A percentile compares a stretch with the other conserved stretches of the same genome.
Evolutionary conservation across 257 asterid species (phyloP).

Genomic region (Nicotiana knightiana): DNA sequence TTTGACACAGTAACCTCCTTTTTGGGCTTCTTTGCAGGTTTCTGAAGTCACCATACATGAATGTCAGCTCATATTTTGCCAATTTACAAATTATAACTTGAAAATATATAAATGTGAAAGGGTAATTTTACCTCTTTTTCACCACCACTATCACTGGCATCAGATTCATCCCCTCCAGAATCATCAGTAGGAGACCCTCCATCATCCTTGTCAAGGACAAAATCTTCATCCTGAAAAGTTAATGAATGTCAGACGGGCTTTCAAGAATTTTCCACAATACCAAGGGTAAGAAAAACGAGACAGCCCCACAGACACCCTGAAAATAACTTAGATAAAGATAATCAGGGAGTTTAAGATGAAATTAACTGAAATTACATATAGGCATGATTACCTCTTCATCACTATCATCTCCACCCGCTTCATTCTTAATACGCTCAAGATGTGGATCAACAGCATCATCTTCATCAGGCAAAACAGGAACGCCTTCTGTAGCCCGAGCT

Average conservation of each 20-base stretch:
- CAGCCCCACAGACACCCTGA: background rate
- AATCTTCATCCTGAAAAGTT: slow-evolving; percentile 68
- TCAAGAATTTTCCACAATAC: background rate
- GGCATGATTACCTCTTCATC: slow-evolving; percentile 58
- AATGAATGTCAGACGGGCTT: background rate
- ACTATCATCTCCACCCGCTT: slow-evolving; percentile 64
- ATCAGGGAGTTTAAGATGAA: background rate
- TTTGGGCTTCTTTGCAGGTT: slow-evolving; percentile 46
- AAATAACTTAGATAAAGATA: background rate
- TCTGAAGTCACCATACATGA: slow-evolving; percentile 32
- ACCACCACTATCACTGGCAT: slow-evolving; percentile 59
- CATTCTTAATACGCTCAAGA: slow-evolving; percentile 77
- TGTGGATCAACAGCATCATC: slow-evolving; percentile 88
- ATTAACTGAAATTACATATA: background rate
- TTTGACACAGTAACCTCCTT: slow-evolving; percentile 56
- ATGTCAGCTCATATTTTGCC: slow-evolving; percentile 13
- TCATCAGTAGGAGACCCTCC: slow-evolving; percentile 95
- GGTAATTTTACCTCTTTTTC: slow-evolving; percentile 50
- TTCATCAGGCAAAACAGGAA: slow-evolving; percentile 50
- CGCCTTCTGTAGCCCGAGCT: slow-evolving; percentile 43
- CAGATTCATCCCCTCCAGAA: slow-evolving; percentile 79
- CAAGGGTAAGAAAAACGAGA: background rate
- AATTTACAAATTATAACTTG: background rate
- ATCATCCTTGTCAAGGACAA: slow-evolving; percentile 67
- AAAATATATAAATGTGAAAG: background rate